These are phyloP conservation scores for Solanum chiquidenum DNA, from an alignment of 257 asterid genomes.

Conservation along the genomic window DNA sequence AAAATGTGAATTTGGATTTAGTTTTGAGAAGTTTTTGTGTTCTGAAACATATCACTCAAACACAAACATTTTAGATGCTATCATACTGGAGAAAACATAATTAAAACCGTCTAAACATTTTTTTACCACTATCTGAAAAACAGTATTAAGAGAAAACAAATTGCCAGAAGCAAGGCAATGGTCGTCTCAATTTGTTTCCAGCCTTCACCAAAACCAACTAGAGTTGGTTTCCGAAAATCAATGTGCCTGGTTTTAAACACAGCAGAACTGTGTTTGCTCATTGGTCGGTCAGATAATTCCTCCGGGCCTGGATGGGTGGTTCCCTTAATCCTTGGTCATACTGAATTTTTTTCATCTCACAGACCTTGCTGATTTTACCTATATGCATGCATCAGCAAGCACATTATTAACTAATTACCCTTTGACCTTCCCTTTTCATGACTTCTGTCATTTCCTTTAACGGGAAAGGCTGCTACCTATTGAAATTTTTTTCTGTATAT, in stretches of 20 bases:
- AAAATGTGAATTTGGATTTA: neutral
- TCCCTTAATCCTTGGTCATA: neutral
- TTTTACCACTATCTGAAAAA: neutral
- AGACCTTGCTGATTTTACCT: neutral
- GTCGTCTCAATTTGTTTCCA: neutral
- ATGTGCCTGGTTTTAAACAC: neutral
- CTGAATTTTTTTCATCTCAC: neutral
- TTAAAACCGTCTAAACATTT: neutral
- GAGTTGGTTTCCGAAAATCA: neutral
- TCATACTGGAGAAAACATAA: neutral
- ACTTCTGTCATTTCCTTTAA: neutral
- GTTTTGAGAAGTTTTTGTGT: neutral
- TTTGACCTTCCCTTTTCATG: neutral
- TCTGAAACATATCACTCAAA: neutral
- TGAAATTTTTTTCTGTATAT: neutral
- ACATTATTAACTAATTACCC: neutral
- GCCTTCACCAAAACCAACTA: neutral
- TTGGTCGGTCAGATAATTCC: neutral
- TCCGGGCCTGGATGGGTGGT: neutral
- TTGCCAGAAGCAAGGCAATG: neutral
- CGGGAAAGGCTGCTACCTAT: neutral
- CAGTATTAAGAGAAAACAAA: neutral
- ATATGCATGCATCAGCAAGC: neutral
- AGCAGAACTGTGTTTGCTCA: neutral
- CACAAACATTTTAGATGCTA: neutral